Evolutionary conservation across 495 filamentous ascomycete genomes (phyloP), one percentile per base, ranked within the genome.

Genomic region (Trypethelium eluteriae): DNA sequence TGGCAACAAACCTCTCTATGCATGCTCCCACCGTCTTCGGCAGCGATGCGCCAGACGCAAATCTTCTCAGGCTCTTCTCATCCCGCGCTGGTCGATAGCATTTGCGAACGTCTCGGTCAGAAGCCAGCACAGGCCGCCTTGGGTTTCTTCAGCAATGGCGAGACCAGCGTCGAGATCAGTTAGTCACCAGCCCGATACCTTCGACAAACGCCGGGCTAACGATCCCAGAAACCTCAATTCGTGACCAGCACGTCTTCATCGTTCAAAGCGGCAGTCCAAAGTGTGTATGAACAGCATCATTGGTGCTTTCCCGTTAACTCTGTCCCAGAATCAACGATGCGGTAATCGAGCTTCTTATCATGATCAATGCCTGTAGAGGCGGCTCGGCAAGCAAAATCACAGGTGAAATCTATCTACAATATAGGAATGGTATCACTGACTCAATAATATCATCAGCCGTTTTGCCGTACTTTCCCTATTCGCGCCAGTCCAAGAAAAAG

Each of bases 401-500:
- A 73, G 93, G 93, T 96, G 82, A 70, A 86, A 76, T 5, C 7
- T 16, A 49, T 32, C 2, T 32, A 39, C 16, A 11, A 35, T 25
- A 16, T 14, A 6, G 18, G 12, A 12, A 16, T 41, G 62, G 16
- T 7, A 39, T 14, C 2, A 62, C 70, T 72, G 50, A 70, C 36
- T 7, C 18, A 10, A 9, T 32, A 2, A 56, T 67, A 14, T 32
- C 34, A 65, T 9, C 69, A 96, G 94, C 94, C 76, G 94, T 98
- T 74, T 87, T 98, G 79, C 94, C 94, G 70, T 98, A 98, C 80
- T 98, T 98, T 75, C 95, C 94, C 32, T 98, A 98, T 78, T 96
- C 92, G 69, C 90, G 95, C 62, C 94, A 98, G 79, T 97, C 93
- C 56, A 98, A 98, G 84, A 97, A 96, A 83, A 98, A 98, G 80